Base-by-base conservation (phyloP, 2,329 filamentous ascomycete species). In the Aspergillus luchuensis region DNA sequence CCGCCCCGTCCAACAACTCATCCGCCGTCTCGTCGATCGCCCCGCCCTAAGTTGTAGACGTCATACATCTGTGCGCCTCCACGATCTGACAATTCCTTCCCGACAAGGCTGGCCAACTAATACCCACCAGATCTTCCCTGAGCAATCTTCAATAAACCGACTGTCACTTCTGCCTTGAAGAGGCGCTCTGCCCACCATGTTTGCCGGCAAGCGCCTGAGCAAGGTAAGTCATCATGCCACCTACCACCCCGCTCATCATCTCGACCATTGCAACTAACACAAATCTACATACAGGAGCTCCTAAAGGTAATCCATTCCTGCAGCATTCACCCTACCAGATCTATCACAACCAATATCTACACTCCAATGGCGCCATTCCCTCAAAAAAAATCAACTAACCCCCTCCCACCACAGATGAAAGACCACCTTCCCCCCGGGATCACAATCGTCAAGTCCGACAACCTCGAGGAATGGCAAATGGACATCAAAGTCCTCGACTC, bases 401-500 rank as follows among this genome's bases (percentile, higher is more conserved):
- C 1, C 3, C 1, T 21, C 15, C 21, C 13, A n/a, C 21, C 5
- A n/a, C 23, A 87, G 83, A 81, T 87, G 72, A 80, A 87, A 70
- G 80, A 81, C 50, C 81, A 82, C 67, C 79, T 87, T 5, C 85
- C 87, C 3, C 85, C 85, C 0, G 87, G 87, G 63, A 97, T 99
- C 76, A 83, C 85, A 52, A 86, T 98, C 52, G 87, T 96, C 61
- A 86, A 88, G 51, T 88, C 91, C 59, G 91, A 96, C 50, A 89
- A 92, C 74, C 88, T 97, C 56, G 85, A 91, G 71, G 89, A 95
- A 80, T 99, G 95, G 96, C 82, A 89, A 54, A 88, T 98, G 79
- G 96, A 99, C 74, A 96, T 99, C 57, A 82, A 85, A 67, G 94
- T 99, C 56, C 85, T 98, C 43, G 95, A 98, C 76, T 80, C 85